phyloP scores from a whole-genome alignment of 805 yeast genomes.

The Schwanniomyces vanrijiae region DNA sequence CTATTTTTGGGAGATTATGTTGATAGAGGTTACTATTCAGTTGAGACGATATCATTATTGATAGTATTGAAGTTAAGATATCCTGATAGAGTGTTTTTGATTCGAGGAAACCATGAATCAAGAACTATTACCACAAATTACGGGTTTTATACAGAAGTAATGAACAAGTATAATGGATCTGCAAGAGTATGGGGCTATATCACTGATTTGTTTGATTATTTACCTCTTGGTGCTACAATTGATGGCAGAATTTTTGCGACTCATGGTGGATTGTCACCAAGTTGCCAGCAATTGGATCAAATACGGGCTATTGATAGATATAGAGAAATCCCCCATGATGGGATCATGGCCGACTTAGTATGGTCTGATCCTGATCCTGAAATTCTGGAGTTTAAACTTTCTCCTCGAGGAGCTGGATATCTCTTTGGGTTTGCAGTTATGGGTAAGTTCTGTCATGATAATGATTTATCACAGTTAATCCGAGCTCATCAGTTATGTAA shows the following conservation, averaged over 20 bases:
- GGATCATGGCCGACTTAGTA: constrained; percentile 98
- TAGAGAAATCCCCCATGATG: constrained; percentile 96
- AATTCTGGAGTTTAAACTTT: constrained; percentile 72
- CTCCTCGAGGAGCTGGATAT: constrained; percentile 98
- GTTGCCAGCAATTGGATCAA: constrained; percentile 91
- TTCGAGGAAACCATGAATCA: constrained; percentile 96
- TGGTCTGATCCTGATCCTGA: constrained; percentile 98
- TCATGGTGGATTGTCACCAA: constrained; percentile 96
- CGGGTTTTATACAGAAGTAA: constrained; percentile 94
- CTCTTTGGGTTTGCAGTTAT: constrained; percentile 92
- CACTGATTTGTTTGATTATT: constrained; percentile 90
- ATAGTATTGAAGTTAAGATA: constrained; percentile 83
- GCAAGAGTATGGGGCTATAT: constrained; percentile 81
- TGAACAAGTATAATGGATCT: constrained; percentile 77
- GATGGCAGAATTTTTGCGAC: constrained; percentile 90
- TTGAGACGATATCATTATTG: constrained; percentile 85
- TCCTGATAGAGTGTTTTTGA: constrained; percentile 77
- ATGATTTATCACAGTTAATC: constrained; percentile 75
- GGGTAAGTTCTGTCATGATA: constrained; percentile 76
- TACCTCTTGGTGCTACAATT: constrained; percentile 85
- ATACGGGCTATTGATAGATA: constrained; percentile 87
- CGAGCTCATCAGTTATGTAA: constrained; percentile 97
- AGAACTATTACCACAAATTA: constrained; percentile 96
- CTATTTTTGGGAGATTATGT: constrained; percentile 94
- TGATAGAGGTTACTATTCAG: constrained; percentile 90